Conservation (phyloP, 2,329 filamentous ascomycete species). For the Arthrobotrys musiformis region DNA sequence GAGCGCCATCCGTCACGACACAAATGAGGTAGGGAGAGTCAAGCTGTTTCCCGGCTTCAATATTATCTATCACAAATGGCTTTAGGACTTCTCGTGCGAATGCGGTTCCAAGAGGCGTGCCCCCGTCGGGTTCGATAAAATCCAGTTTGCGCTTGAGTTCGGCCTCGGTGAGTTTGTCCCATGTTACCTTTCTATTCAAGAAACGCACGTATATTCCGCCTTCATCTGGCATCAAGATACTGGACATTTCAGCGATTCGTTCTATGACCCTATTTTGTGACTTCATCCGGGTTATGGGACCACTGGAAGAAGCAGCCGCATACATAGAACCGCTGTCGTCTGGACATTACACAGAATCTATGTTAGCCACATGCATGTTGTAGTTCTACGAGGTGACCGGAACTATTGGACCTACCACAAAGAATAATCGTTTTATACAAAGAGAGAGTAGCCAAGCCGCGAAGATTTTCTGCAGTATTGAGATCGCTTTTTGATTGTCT, state of each 20-base stretch:
- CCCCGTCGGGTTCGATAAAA: not conserved
- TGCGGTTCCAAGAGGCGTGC: not conserved
- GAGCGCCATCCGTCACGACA: constrained; percentile 1
- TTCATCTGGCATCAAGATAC: not conserved
- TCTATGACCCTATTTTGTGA: not conserved
- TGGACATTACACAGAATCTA: not conserved
- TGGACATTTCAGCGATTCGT: not conserved
- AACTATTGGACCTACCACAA: not conserved
- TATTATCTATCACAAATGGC: not conserved
- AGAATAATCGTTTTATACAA: constrained; percentile 8
- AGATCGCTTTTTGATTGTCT: not conserved
- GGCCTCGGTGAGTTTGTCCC: not conserved
- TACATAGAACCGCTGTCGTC: constrained; percentile 1
- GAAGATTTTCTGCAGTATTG: not conserved
- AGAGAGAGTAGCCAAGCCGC: not conserved
- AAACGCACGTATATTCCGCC: constrained; percentile 1
- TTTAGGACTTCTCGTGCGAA: not conserved
- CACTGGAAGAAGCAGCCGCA: not conserved
- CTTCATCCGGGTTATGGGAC: not conserved
- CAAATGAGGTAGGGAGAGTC: not conserved
- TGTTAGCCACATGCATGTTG: not conserved
- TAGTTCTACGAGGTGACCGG: too few relatives aligned
- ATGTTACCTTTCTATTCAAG: not conserved
- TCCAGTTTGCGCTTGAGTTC: not conserved
- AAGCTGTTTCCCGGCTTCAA: not conserved